These are phyloP conservation scores for Fusarium mexicanum DNA, from an alignment of 2,329 filamentous ascomycete genomes.

Conservation along the genomic window DNA sequence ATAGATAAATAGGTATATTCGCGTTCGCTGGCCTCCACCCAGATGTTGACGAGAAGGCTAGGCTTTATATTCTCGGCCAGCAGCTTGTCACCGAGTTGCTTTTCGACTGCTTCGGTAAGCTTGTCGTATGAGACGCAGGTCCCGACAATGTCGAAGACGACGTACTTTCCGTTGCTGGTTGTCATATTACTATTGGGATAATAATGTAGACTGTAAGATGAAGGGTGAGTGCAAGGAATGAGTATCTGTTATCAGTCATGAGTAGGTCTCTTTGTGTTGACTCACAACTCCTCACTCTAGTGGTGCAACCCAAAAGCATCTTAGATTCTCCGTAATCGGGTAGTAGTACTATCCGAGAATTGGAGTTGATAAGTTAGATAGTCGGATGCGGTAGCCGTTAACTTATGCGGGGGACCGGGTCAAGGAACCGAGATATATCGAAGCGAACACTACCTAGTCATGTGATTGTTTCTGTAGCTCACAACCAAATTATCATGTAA, in stretches of 20 bases:
- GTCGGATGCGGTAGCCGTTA: neutral
- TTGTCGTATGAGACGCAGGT: conserved; percentile 26
- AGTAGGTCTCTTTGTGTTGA: neutral
- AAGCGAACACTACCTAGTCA: no score
- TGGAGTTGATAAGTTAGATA: neutral
- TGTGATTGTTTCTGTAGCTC: neutral
- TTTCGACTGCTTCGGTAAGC: conserved; percentile 49
- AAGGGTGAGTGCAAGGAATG: no score
- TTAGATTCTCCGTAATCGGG: neutral
- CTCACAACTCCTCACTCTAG: neutral
- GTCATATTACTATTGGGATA: neutral
- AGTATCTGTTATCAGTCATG: neutral
- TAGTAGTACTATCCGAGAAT: neutral
- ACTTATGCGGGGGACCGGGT: neutral
- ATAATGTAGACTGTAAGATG: neutral
- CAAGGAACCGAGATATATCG: neutral
- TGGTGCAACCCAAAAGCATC: neutral
- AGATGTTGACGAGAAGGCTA: conserved; percentile 56
- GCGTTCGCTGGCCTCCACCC: conserved; percentile 58
- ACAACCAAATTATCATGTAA: neutral
- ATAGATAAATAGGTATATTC: conserved; percentile 61
- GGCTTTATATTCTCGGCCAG: conserved; percentile 51
- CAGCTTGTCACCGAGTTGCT: conserved; percentile 54
- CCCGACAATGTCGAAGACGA: conserved; percentile 36
- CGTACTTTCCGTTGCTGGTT: neutral